A percentile compares a stretch with the other conserved stretches of the same genome.
Evolutionary conservation across 176 grass and related monocot genomes (phyloP).

Genomic region (Aegilops longissima): DNA sequence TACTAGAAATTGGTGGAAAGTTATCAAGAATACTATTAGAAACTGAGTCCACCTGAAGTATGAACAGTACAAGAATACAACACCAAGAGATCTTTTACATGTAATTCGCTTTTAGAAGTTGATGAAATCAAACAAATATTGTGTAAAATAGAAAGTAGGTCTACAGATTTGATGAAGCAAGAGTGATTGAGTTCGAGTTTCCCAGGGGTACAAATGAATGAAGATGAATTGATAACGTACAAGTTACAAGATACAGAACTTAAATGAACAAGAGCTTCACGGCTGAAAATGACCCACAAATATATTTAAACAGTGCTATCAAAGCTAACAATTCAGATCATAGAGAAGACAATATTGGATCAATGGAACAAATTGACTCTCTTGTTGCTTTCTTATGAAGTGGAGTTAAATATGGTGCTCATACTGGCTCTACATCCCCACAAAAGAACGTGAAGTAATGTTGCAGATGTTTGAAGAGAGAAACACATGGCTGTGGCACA

Average conservation of each 20-base stretch:
- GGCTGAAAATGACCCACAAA: neutral
- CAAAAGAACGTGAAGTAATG: neutral
- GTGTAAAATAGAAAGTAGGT: neutral
- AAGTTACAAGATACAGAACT: neutral
- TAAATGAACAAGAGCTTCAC: neutral
- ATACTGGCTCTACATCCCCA: neutral
- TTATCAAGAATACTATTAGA: neutral
- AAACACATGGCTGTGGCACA: neutral
- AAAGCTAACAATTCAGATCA: neutral
- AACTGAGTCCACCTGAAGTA: conserved; percentile 4
- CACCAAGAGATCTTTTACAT: neutral
- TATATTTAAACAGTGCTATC: neutral
- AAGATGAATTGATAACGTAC: neutral
- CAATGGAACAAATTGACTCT: too few relatives aligned
- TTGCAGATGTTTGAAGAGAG: neutral
- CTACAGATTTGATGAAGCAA: neutral
- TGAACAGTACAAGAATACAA: neutral
- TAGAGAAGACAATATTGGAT: neutral
- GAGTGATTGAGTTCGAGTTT: neutral
- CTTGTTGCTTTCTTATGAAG: neutral
- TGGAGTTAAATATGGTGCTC: neutral
- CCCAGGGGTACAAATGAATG: too few relatives aligned
- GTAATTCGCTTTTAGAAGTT: conserved; percentile 5
- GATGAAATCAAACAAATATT: neutral
- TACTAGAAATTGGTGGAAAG: conserved; percentile 2